Evolutionary conservation across 371 early-diverging fungal genomes (phyloP).

Genomic region (Lichtheimia hyalospora): DNA sequence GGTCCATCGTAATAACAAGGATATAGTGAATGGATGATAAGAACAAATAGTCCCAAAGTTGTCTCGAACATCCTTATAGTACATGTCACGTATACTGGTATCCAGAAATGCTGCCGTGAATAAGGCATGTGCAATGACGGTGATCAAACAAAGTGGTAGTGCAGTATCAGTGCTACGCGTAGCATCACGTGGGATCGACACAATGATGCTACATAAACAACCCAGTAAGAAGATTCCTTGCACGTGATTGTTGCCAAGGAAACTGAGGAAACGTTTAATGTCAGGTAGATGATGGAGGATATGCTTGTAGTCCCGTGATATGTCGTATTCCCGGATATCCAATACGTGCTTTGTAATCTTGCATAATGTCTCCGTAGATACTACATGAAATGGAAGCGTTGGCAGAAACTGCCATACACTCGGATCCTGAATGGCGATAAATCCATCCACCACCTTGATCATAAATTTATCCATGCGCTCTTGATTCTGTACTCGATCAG

Average conservation of each 20-base stretch:
- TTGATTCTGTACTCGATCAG: constrained; percentile 18
- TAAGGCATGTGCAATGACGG: constrained; percentile 41
- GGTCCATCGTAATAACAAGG: constrained; percentile 49
- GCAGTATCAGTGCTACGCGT: constrained; percentile 10
- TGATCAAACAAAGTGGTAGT: constrained; percentile 25
- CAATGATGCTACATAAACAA: constrained; percentile 34
- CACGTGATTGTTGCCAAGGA: constrained; percentile 19
- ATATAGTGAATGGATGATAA: constrained; percentile 36
- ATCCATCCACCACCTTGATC: constrained; percentile 11
- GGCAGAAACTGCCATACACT: constrained; percentile 52
- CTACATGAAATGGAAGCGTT: constrained; percentile 45
- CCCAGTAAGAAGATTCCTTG: constrained; percentile 36
- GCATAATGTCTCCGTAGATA: constrained; percentile 41
- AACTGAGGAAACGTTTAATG: constrained; percentile 26
- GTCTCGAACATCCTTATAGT: constrained; percentile 54
- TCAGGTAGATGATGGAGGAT: constrained; percentile 19
- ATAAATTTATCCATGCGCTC: constrained; percentile 21
- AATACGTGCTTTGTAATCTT: constrained; percentile 26
- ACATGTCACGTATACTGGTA: constrained; percentile 34
- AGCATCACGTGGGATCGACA: constrained; percentile 24
- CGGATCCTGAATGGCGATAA: constrained; percentile 24
- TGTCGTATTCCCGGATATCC: constrained; percentile 15
- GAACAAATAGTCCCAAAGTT: constrained; percentile 42
- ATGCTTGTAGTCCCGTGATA: constrained; percentile 10
- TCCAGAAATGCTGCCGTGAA: constrained; percentile 52